Evolutionary conservation across 1,139 yeast genomes (phyloP).

Genomic region (Diutina sp.): DNA sequence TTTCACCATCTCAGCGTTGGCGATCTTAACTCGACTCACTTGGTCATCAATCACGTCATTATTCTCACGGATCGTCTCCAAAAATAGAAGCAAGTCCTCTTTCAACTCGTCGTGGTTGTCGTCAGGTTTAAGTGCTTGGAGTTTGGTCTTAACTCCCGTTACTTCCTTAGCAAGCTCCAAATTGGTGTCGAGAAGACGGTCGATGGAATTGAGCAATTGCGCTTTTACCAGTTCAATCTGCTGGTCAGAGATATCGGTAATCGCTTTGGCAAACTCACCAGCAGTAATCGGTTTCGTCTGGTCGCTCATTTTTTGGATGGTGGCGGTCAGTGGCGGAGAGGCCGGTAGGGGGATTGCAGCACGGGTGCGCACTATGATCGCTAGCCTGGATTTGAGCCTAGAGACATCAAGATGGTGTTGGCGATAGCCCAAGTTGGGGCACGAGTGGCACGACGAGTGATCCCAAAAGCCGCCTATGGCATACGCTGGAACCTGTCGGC

Average conservation of each 20-base stretch:
- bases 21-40: constrained; percentile 10
- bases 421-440: background rate
- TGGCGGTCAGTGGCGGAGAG: background rate
- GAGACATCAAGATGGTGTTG: background rate
- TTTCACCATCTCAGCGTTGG: constrained; percentile 14
- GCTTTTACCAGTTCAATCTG: constrained; percentile 13
- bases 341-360: background rate
- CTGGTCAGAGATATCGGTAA: constrained; percentile 19
- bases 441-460: background rate
- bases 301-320: background rate
- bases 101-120: background rate
- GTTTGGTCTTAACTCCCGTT: background rate
- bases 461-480: background rate
- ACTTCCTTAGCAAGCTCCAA: background rate
- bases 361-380: background rate
- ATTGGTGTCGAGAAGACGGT: constrained; percentile 2
- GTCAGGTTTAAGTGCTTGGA: background rate
- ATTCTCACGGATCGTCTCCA: constrained; percentile 23
- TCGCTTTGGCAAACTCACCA: constrained; percentile 16
- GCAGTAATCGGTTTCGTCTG: constrained; percentile 14
- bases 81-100: constrained; percentile 16
- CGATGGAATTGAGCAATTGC: constrained; percentile 4
- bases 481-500: background rate
- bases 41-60: constrained; percentile 18
- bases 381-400: too few species aligned